phyloP scores from a whole-genome alignment of 345 rosid genomes.

The Populus pruinosa region DNA sequence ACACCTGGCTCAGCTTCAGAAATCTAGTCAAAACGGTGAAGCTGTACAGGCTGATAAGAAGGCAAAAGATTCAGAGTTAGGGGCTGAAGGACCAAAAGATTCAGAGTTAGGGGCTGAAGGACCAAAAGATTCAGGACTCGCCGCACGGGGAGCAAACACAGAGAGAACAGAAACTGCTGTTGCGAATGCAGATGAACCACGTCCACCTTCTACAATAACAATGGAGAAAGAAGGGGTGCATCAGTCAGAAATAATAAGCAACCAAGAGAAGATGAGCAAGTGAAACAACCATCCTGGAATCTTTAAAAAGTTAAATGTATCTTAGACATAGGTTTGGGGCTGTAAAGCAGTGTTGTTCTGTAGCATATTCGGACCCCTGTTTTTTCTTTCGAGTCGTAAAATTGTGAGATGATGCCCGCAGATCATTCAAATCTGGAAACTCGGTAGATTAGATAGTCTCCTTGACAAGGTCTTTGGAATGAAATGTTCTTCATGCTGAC shows the following conservation, averaged over 20 bases:
- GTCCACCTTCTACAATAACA: not conserved
- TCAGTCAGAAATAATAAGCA: not conserved
- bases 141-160: not conserved
- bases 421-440: not conserved
- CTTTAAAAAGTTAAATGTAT: no score
- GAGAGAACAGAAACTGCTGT: not conserved
- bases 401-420: not conserved
- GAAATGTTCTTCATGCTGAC: not conserved
- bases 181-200: not conserved
- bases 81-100: not conserved
- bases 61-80: not conserved
- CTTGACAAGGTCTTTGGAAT: not conserved
- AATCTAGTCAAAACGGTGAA: constrained; percentile 11
- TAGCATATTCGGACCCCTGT: not conserved
- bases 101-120: not conserved
- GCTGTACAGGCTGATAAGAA: not conserved
- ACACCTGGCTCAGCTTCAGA: constrained; percentile 34
- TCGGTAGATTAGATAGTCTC: not conserved
- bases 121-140: no score
- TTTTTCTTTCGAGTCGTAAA: not conserved
- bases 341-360: no score
- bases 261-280: no score
- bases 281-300: no score
- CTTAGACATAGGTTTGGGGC: no score
- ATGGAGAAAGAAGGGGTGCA: no score